Evolutionary conservation across 139 green algal genomes (phyloP).

Genomic region (Picochlorum costavermella): DNA sequence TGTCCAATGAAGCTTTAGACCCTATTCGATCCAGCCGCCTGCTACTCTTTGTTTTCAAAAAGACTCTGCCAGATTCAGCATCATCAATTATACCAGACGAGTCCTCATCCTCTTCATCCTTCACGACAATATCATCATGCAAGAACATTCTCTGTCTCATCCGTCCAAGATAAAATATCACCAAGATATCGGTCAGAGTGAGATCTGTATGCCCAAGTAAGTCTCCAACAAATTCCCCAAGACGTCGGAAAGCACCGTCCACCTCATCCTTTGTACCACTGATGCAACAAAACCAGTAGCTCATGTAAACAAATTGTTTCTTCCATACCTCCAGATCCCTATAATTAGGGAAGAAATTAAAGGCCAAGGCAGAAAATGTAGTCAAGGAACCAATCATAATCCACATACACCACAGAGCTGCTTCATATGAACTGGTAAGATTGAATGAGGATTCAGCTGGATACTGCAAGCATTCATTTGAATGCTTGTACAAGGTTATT

Average conservation of each 20-base stretch:
- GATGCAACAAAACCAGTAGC: slow-evolving; percentile 27
- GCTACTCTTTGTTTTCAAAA: no score
- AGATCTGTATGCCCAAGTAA: slow-evolving; percentile 45
- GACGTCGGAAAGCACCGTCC: slow-evolving; percentile 9
- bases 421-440: background rate
- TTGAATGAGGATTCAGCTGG: background rate
- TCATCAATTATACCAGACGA: no score
- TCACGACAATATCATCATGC: no score
- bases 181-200: slow-evolving; percentile 35
- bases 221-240: slow-evolving; percentile 29
- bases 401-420: slow-evolving; percentile 7
- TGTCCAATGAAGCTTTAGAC: no score
- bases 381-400: background rate
- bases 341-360: slow-evolving; percentile 36
- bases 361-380: slow-evolving; percentile 14
- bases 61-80: no score
- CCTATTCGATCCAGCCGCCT: background rate
- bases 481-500: background rate
- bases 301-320: slow-evolving; percentile 24
- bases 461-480: background rate
- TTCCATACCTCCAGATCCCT: slow-evolving; percentile 25
- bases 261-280: background rate
- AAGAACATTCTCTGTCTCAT: slow-evolving; percentile 13
- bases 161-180: slow-evolving; percentile 35
- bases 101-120: no score